Evolutionary conservation across 2,329 filamentous ascomycete genomes (phyloP), one percentile per base, ranked within the genome.

Genomic region (Trichoderma citrinoviride): DNA sequence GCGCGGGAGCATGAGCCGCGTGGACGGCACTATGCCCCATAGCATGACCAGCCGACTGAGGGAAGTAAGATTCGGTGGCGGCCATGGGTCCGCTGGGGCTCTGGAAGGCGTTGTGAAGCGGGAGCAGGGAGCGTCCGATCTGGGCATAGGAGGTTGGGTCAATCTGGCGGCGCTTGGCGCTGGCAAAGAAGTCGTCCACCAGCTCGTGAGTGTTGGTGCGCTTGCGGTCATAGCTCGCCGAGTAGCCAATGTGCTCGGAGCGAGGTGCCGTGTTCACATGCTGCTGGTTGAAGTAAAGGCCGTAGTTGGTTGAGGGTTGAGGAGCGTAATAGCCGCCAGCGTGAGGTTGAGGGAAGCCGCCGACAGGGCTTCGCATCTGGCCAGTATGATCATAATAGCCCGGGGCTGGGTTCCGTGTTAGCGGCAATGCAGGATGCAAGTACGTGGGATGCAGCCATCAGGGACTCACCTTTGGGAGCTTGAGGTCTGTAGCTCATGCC

Each of bases 131-230:
- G 75, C 95, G 92, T 70, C 93, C 93, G 69, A 99, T 93, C 74
- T 96, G 91, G 65, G 90, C 85, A 77, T 97, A 98, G n/a, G 90
- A 95, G 61, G 85, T 85, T 3, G 93, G 91, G 75, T 98, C 92
- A 70, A 98, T 90, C 71, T 93, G 88, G 73, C 93, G 90, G 72
- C 93, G 91, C 83, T 97, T 98, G 70, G 93, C 88, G 75, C 91
- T 92, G 70, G 91, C 92, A 70, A 98, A 96, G 80, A 98, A 97
- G 75, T 97, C 92, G 74, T 96, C 94, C 66, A 97, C 82, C 65
- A 91, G 90, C 73, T 97, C 93, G 70, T 90, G 92, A 19, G 87
- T 92, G 70, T 90, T 91, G n/a, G 87, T 87, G 67, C 93, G 91
- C 80, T 94, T 95, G 73, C 91, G 87, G 70, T 87, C 85, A 73